These are phyloP conservation scores for Endothia cerciana DNA, from an alignment of 2,329 filamentous ascomycete genomes.

Conservation along the genomic window DNA sequence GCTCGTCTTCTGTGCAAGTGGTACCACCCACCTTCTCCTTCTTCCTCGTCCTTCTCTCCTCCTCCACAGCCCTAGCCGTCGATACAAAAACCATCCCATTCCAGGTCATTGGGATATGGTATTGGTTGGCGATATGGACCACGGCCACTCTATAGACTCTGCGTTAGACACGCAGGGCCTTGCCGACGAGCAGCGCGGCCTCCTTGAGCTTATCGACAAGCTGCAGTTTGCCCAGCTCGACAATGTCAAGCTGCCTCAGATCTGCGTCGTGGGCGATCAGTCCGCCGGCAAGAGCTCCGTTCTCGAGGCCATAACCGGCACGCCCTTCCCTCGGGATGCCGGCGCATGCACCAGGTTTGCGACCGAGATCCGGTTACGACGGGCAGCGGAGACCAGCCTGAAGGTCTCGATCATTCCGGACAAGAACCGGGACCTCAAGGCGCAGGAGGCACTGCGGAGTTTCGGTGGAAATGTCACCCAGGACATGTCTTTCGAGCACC, in stretches of 20 bases:
- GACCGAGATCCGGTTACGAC: slow-evolving; percentile 61
- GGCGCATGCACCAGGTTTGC: slow-evolving; percentile 66
- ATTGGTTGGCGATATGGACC: slow-evolving; percentile 21
- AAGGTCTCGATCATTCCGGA: slow-evolving; percentile 61
- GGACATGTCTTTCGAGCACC: slow-evolving; percentile 51
- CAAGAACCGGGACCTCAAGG: slow-evolving; percentile 48
- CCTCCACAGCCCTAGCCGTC: not conserved
- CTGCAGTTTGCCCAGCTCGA: slow-evolving; percentile 42
- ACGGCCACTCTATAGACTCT: slow-evolving; percentile 47
- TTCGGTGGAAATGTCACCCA: slow-evolving; percentile 52
- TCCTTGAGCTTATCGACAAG: slow-evolving; percentile 58
- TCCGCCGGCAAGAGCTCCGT: slow-evolving; percentile 68
- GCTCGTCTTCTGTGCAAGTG: not conserved
- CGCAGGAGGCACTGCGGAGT: slow-evolving; percentile 51
- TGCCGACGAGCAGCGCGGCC: slow-evolving; percentile 57
- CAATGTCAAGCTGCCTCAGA: slow-evolving; percentile 56
- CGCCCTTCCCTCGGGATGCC: slow-evolving; percentile 62
- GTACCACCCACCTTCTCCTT: not conserved
- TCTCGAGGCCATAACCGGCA: slow-evolving; percentile 65
- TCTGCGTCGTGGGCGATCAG: slow-evolving; percentile 68
- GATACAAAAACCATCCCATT: not conserved
- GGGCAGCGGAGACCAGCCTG: slow-evolving; percentile 48
- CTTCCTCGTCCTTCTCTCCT: not conserved
- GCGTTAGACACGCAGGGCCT: slow-evolving; percentile 54
- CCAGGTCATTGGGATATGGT: slow-evolving; percentile 11